Evolutionary conservation across 2,329 filamentous ascomycete species (phyloP).

Genomic region (Exophiala phaeomuriformis): DNA sequence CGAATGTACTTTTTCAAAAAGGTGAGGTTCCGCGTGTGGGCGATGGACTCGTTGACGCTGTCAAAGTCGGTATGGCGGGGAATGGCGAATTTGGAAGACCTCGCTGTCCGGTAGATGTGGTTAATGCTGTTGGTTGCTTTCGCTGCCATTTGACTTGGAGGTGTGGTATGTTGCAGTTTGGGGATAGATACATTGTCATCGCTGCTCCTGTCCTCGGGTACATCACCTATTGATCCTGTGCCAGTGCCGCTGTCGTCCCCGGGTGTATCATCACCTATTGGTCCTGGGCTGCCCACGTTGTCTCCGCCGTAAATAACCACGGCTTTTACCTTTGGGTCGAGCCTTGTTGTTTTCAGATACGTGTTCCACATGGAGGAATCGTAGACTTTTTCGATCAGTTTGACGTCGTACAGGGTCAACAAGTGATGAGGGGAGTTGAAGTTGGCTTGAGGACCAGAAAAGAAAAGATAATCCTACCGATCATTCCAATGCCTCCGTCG

Average conservation of each 20-base stretch:
- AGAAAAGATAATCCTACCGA: neutral
- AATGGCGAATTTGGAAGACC: slow-evolving; percentile 41
- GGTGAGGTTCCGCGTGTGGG: slow-evolving; percentile 58
- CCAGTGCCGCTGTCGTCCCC: neutral
- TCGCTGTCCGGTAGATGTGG: slow-evolving; percentile 43
- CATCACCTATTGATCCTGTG: neutral
- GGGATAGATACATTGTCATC: slow-evolving; percentile 16
- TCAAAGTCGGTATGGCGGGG: slow-evolving; percentile 48
- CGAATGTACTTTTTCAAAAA: slow-evolving; percentile 58
- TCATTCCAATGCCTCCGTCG: neutral
- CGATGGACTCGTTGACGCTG: slow-evolving; percentile 49
- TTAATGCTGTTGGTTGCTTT: slow-evolving; percentile 5
- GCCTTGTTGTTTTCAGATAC: slow-evolving; percentile 19
- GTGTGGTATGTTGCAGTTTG: too few species aligned
- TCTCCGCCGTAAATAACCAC: slow-evolving; percentile 32
- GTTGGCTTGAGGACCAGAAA: neutral
- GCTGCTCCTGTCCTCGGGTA: neutral
- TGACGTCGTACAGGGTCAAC: too few species aligned
- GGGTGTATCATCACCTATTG: neutral
- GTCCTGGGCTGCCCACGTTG: neutral
- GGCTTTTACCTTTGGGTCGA: slow-evolving; percentile 28
- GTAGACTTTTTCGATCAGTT: slow-evolving; percentile 21
- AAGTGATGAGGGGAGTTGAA: slow-evolving; percentile 1
- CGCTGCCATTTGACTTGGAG: too few species aligned
- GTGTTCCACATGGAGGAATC: slow-evolving; percentile 13